These are phyloP conservation scores for Cyberlindnera americana DNA, from an alignment of 805 yeast species.

Conservation along the genomic window DNA sequence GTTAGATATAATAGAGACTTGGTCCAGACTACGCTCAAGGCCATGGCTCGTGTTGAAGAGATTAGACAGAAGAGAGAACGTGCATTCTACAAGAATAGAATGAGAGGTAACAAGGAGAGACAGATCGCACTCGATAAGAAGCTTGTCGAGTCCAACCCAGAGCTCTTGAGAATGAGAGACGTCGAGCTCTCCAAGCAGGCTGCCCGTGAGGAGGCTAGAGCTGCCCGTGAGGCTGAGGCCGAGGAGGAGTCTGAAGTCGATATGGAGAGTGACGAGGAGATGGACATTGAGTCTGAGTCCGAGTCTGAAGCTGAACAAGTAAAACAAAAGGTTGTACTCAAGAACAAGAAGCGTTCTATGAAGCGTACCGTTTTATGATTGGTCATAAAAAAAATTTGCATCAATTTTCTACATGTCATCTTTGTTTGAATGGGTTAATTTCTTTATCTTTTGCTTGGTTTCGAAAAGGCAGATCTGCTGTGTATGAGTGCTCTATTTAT, in stretches of 20 bases:
- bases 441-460: neutral
- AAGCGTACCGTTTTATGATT: slow-evolving; percentile 15
- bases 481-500: neutral
- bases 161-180: slow-evolving; percentile 85
- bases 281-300: slow-evolving; percentile 35
- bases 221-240: slow-evolving; percentile 42
- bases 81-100: slow-evolving; percentile 98
- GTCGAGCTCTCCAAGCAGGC: slow-evolving; percentile 79
- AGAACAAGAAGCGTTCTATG: slow-evolving; percentile 29
- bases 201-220: slow-evolving; percentile 65
- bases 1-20: slow-evolving; percentile 96
- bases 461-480: neutral
- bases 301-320: slow-evolving; percentile 51
- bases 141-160: slow-evolving; percentile 86
- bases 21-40: slow-evolving; percentile 89
- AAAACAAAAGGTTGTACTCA: slow-evolving; percentile 38
- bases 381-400: too few species aligned
- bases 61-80: slow-evolving; percentile 95
- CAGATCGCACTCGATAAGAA: slow-evolving; percentile 82
- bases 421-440: neutral
- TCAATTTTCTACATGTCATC: too few species aligned
- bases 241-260: slow-evolving; percentile 51
- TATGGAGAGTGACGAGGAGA: slow-evolving; percentile 54
- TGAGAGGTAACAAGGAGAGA: slow-evolving; percentile 93
- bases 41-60: slow-evolving; percentile 94